phyloP scores from a whole-genome alignment of 2,329 filamentous ascomycete species.

The Diaporthe citri region DNA sequence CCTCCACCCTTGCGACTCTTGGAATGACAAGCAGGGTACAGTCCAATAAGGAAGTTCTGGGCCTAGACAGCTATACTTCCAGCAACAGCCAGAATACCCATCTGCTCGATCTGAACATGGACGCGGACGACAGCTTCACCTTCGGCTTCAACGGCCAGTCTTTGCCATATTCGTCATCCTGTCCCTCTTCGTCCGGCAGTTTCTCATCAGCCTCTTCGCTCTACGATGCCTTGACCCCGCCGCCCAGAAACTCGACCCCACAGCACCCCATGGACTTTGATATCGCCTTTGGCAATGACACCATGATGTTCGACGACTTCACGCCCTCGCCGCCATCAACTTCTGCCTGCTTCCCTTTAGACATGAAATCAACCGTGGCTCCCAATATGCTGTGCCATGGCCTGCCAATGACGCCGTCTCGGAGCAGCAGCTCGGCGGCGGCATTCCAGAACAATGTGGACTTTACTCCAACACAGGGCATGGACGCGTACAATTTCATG shows the following conservation, averaged over 20 bases:
- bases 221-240: slow-evolving; percentile 38
- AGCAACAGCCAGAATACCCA: slow-evolving; percentile 19
- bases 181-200: slow-evolving; percentile 37
- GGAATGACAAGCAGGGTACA: slow-evolving; percentile 33
- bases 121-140: slow-evolving; percentile 31
- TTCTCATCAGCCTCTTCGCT: slow-evolving; percentile 39
- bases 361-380: slow-evolving; percentile 37
- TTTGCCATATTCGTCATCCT: slow-evolving; percentile 36
- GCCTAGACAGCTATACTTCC: slow-evolving; percentile 23
- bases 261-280: slow-evolving; percentile 37
- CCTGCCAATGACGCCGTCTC: slow-evolving; percentile 36
- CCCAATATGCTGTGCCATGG: slow-evolving; percentile 36
- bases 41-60: slow-evolving; percentile 9
- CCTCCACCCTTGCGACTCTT: slow-evolving; percentile 24
- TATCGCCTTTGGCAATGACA: slow-evolving; percentile 20
- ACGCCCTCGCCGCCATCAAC: slow-evolving; percentile 33
- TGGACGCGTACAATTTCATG: slow-evolving; percentile 30
- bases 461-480: slow-evolving; percentile 36
- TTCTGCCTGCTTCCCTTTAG: slow-evolving; percentile 34
- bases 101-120: slow-evolving; percentile 33
- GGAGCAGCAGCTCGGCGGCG: slow-evolving; percentile 17
- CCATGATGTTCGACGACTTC: slow-evolving; percentile 37
- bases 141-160: slow-evolving; percentile 34
- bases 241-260: slow-evolving; percentile 37
- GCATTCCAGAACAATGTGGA: slow-evolving; percentile 31